Conservation (phyloP, 1,139 yeast genomes). For the Yamadazyma siamensis region DNA sequence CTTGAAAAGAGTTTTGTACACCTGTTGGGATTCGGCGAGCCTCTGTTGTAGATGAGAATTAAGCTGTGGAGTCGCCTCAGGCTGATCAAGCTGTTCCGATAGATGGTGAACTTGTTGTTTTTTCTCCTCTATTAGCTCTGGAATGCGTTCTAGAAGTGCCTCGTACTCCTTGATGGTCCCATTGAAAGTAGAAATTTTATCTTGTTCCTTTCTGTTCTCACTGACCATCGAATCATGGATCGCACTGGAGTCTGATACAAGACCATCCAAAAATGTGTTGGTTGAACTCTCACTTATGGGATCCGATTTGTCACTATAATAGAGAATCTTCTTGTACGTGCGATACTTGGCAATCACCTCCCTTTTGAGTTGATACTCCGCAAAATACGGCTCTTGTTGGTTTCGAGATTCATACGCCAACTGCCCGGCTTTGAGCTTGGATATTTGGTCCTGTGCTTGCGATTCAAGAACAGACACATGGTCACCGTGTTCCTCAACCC, state of each 20-base stretch:
- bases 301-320: constrained; percentile 33
- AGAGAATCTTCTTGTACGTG: constrained; percentile 28
- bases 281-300: constrained; percentile 37
- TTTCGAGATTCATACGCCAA: neutral
- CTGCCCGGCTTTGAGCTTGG: constrained; percentile 6
- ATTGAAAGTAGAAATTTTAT: constrained; percentile 2
- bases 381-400: constrained; percentile 1
- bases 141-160: neutral
- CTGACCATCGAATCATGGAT: too few relatives aligned
- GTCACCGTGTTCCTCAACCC: constrained; percentile 27
- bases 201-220: constrained; percentile 1
- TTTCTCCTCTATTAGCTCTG: constrained; percentile 1
- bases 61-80: too few relatives aligned
- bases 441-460: constrained; percentile 30
- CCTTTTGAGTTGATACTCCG: constrained; percentile 12
- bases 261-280: constrained; percentile 11
- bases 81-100: too few relatives aligned
- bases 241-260: too few relatives aligned
- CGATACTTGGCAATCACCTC: constrained; percentile 27
- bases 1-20: too few relatives aligned
- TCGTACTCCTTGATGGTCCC: constrained; percentile 1
- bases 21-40: too few relatives aligned
- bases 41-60: too few relatives aligned
- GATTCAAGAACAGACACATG: constrained; percentile 21
- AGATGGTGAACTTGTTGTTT: neutral